Evolutionary conservation across 2,329 filamentous ascomycete genomes (phyloP).

Genomic region (Trichoderma atrobrunneum): DNA sequence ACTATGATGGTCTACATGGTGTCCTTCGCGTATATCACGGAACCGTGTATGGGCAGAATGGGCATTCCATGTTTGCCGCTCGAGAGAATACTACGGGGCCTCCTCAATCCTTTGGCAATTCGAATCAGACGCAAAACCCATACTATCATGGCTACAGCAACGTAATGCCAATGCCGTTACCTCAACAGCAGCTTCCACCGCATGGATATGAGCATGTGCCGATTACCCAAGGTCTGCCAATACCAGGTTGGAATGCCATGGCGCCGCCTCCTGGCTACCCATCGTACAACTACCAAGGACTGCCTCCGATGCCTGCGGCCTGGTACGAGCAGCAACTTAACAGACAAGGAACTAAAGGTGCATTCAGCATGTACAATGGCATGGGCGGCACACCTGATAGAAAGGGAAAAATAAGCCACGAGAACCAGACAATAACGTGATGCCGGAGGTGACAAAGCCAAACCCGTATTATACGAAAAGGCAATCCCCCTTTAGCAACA

Average conservation of each 20-base stretch:
- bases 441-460: background rate
- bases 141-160: constrained; percentile 41
- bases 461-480: constrained; percentile 16
- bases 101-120: constrained; percentile 41
- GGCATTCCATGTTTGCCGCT: constrained; percentile 47
- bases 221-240: constrained; percentile 32
- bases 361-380: constrained; percentile 1
- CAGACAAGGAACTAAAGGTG: constrained; percentile 15
- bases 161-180: constrained; percentile 19
- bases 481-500: constrained; percentile 24
- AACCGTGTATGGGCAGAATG: constrained; percentile 49
- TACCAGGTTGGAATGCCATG: constrained; percentile 25
- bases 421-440: constrained; percentile 20
- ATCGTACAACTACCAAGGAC: background rate
- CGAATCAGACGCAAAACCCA: constrained; percentile 43
- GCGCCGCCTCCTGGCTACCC: constrained; percentile 25
- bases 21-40: constrained; percentile 58
- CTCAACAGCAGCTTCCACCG: background rate
- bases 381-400: background rate
- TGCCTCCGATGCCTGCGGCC: background rate
- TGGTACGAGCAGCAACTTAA: constrained; percentile 1
- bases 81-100: constrained; percentile 31
- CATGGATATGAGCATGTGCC: constrained; percentile 29
- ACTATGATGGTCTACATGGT: constrained; percentile 52
- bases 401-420: background rate